A percentile compares a stretch with the other conserved stretches of the same genome.
Evolutionary conservation across 2,329 filamentous ascomycete genomes (phyloP).

Genomic region (Claviceps sp.): DNA sequence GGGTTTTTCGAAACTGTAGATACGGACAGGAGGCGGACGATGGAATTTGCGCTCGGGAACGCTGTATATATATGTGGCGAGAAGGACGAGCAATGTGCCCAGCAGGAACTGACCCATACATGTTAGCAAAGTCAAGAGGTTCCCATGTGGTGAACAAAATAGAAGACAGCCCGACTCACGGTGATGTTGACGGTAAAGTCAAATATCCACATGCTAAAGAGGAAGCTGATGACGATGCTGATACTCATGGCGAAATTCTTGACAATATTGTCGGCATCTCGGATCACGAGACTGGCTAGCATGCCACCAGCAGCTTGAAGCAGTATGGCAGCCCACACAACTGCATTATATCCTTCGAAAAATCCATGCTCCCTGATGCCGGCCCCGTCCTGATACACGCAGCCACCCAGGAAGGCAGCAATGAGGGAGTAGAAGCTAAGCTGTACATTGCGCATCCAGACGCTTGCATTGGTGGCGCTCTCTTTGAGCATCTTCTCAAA

Average conservation of each 20-base stretch:
- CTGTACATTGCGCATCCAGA: constrained; percentile 94
- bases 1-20: constrained; percentile 67
- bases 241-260: constrained; percentile 92
- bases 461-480: constrained; percentile 56
- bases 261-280: constrained; percentile 54
- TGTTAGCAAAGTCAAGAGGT: background rate
- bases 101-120: constrained; percentile 53
- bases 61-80: constrained; percentile 77
- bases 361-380: constrained; percentile 76
- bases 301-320: constrained; percentile 78
- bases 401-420: constrained; percentile 72
- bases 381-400: constrained; percentile 75
- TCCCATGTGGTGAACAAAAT: background rate
- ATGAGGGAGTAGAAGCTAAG: constrained; percentile 90
- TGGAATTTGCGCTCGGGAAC: constrained; percentile 41
- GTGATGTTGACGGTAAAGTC: constrained; percentile 58
- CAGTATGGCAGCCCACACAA: constrained; percentile 75
- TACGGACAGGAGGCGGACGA: constrained; percentile 51
- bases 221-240: constrained; percentile 75
- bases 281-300: constrained; percentile 38
- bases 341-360: constrained; percentile 86
- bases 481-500: constrained; percentile 90
- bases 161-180: constrained; percentile 37
- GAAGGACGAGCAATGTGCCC: constrained; percentile 66
- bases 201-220: constrained; percentile 79